Conservation (phyloP, 768 basidiomycete genomes). For the Trametes coccinea region DNA sequence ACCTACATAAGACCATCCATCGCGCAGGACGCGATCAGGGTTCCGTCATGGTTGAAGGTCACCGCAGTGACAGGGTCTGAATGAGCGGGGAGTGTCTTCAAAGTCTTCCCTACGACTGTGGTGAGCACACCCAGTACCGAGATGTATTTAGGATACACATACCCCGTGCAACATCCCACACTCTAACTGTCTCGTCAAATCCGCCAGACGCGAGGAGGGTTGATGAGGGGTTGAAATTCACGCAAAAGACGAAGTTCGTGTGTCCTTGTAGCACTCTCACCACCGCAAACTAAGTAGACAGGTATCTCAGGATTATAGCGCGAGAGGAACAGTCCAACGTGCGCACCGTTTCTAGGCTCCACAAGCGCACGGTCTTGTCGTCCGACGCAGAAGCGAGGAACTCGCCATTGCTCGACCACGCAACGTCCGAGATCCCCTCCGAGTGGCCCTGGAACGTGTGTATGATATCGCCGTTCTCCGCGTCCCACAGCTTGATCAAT, state of each 20-base stretch:
- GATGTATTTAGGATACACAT: slow-evolving; percentile 3
- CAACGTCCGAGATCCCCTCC: slow-evolving; percentile 86
- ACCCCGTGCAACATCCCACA: slow-evolving; percentile 98
- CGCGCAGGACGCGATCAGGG: slow-evolving; percentile 89
- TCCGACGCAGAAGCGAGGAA: slow-evolving; percentile 92
- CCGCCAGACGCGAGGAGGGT: slow-evolving; percentile 92
- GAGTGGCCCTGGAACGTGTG: slow-evolving; percentile 73
- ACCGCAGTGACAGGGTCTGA: slow-evolving; percentile 97
- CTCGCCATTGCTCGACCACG: slow-evolving; percentile 82
- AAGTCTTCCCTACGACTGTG: slow-evolving; percentile 59
- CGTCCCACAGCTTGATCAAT: slow-evolving; percentile 79
- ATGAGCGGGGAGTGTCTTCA: slow-evolving; percentile 91
- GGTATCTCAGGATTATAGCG: slow-evolving; percentile 11
- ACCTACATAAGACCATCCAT: slow-evolving; percentile 97
- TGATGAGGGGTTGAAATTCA: slow-evolving; percentile 88
- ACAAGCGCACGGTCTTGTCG: slow-evolving; percentile 85
- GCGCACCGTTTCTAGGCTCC: slow-evolving; percentile 70
- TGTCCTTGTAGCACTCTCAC: slow-evolving; percentile 78
- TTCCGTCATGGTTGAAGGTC: slow-evolving; percentile 92
- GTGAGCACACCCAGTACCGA: neutral
- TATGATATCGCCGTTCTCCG: slow-evolving; percentile 68
- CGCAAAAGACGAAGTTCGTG: slow-evolving; percentile 92
- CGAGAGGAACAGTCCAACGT: slow-evolving; percentile 5
- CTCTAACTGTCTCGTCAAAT: slow-evolving; percentile 91
- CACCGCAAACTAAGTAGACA: slow-evolving; percentile 42